Base-by-base conservation (phyloP, 108 stramenopile genomes). In the Nitzschia putrida region DNA sequence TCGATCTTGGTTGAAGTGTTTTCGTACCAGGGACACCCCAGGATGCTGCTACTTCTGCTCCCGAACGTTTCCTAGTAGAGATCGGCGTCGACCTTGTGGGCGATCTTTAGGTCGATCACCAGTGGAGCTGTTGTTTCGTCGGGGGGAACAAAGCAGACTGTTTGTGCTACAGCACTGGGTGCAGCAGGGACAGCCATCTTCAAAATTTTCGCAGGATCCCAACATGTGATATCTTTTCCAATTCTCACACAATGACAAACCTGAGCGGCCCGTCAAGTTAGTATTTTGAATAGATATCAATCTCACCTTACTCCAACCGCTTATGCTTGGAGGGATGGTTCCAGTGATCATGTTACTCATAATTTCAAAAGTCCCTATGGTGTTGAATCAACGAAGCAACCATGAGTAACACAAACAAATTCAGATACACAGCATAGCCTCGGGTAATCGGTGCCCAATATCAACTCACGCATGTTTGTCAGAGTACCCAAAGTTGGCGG, bases 401-500 rank as follows among this genome's bases (percentile, higher is more conserved):
- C n/a, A n/a, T n/a, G n/a, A n/a, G n/a, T n/a, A n/a, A n/a, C n/a
- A n/a, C n/a, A n/a, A n/a, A n/a, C n/a, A n/a, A n/a, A n/a, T n/a
- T n/a, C n/a, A n/a, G n/a, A n/a, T n/a, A n/a, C n/a, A n/a, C n/a
- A n/a, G n/a, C n/a, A n/a, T n/a, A n/a, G n/a, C n/a, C n/a, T n/a
- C n/a, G n/a, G n/a, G n/a, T n/a, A n/a, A n/a, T n/a, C n/a, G n/a
- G n/a, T n/a, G n/a, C n/a, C n/a, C n/a, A n/a, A n/a, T 4, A 49
- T 49, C 47, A 1, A 49, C 47, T 16, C 18, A 49, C 47, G 1
- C 47, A 49, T 16, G 6, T 49, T 49, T 18, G 47, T 49, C 47
- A 49, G 47, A 4, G 47, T 5, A 8, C 53, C 63, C n/a, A 83
- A 43, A 5, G 67, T 60, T 5, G 71, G 37, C 6, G 85, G 85